Evolutionary conservation across 805 yeast genomes (phyloP).

Genomic region (Metschnikowia chrysomelidarum): DNA sequence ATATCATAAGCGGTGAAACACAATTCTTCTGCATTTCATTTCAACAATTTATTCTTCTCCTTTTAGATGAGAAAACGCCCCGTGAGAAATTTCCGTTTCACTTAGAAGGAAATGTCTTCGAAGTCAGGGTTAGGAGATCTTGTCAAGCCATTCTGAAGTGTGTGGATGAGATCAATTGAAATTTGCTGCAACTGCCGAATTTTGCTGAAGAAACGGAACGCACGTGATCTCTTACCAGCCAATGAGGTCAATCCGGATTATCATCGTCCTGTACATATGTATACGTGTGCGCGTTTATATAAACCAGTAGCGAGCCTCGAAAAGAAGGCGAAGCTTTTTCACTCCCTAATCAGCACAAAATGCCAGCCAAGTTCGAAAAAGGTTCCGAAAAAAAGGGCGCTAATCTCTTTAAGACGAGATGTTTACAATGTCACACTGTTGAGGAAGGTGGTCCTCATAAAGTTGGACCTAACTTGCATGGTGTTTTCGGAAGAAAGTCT

Average conservation of each 20-base stretch:
- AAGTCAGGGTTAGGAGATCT: no score
- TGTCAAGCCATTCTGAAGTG: no score
- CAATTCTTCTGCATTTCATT: no score
- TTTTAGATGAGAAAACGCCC: no score
- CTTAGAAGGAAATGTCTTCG: no score
- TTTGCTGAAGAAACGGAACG: no score
- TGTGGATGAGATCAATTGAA: no score
- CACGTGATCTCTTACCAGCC: conserved; percentile 16
- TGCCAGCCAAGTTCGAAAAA: conserved; percentile 47
- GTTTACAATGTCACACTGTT: conserved; percentile 97
- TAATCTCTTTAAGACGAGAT: conserved; percentile 96
- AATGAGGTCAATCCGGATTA: conserved; percentile 15
- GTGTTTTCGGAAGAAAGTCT: conserved; percentile 87
- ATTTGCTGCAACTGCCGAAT: no score
- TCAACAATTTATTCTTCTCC: no score
- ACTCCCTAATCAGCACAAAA: conserved; percentile 14
- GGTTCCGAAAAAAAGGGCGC: conserved; percentile 81
- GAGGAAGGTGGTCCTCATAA: conserved; percentile 96
- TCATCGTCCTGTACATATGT: conserved; percentile 19
- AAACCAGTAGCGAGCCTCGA: conserved; percentile 8
- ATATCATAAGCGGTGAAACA: no score
- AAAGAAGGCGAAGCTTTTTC: conserved; percentile 3
- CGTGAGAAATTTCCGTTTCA: no score
- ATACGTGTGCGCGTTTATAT: conserved; percentile 14
- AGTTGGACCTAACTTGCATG: conserved; percentile 98